phyloP scores from a whole-genome alignment of 495 filamentous ascomycete genomes.

The Stereocaulon alpinum region DNA sequence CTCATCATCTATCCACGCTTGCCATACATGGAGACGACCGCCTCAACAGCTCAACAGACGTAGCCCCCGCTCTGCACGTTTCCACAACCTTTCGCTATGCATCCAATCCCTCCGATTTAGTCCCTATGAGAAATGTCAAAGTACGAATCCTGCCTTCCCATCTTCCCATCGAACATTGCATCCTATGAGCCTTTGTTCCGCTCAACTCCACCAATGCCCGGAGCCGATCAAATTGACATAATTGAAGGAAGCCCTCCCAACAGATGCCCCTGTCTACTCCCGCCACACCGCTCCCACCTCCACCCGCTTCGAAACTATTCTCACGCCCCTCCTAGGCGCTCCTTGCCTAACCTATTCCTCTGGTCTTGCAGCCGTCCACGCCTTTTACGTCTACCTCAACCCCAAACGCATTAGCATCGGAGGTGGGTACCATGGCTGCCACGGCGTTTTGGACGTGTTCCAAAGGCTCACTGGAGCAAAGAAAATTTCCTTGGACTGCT shows the following conservation, averaged over 20 bases:
- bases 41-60: slow-evolving; percentile 59
- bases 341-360: slow-evolving; percentile 67
- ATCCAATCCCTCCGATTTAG: slow-evolving; percentile 51
- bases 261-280: slow-evolving; percentile 58
- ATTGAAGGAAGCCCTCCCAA: slow-evolving; percentile 5
- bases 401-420: slow-evolving; percentile 70
- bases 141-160: slow-evolving; percentile 4
- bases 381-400: slow-evolving; percentile 63
- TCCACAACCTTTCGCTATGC: slow-evolving; percentile 83
- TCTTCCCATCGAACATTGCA: background rate
- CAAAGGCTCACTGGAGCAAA: slow-evolving; percentile 58
- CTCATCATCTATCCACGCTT: slow-evolving; percentile 43
- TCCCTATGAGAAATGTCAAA: slow-evolving; percentile 32
- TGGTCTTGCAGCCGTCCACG: slow-evolving; percentile 81
- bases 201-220: background rate
- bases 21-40: slow-evolving; percentile 82
- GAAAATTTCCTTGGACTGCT: slow-evolving; percentile 53
- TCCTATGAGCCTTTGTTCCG: slow-evolving; percentile 5
- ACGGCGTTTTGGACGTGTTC: slow-evolving; percentile 66
- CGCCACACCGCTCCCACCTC: slow-evolving; percentile 63
- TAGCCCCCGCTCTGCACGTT: slow-evolving; percentile 77
- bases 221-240: background rate
- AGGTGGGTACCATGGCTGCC: slow-evolving; percentile 86
- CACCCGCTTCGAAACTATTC: slow-evolving; percentile 73
- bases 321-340: slow-evolving; percentile 60